Evolutionary conservation across 192 early-diverging fungal genomes (phyloP).

Genomic region (Mortierella alpina): DNA sequence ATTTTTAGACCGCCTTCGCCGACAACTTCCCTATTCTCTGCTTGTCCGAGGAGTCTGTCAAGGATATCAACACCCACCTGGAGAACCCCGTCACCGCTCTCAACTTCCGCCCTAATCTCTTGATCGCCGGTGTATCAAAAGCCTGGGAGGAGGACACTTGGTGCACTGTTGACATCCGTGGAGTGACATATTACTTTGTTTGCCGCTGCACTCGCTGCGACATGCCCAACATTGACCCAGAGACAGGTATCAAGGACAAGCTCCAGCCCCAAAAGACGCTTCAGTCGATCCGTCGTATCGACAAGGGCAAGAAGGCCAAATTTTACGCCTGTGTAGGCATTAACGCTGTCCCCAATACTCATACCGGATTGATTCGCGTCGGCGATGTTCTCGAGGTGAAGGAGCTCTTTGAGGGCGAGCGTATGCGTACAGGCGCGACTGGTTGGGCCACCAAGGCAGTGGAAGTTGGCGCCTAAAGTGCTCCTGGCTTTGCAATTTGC

Average conservation of each 20-base stretch:
- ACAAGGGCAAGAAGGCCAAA: conserved; percentile 56
- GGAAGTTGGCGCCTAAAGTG: conserved; percentile 30
- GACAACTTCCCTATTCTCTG: conserved; percentile 83
- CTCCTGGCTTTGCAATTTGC: no score
- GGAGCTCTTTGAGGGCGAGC: conserved; percentile 42
- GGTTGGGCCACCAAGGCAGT: conserved; percentile 32
- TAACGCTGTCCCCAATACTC: conserved; percentile 43
- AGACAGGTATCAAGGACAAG: conserved; percentile 61
- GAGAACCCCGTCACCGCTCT: conserved; percentile 55
- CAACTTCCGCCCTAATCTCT: conserved; percentile 86
- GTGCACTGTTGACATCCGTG: conserved; percentile 62
- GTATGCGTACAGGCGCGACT: conserved; percentile 29
- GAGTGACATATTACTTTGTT: conserved; percentile 60
- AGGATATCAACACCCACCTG: conserved; percentile 71
- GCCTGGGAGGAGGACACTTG: conserved; percentile 82
- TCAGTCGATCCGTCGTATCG: conserved; percentile 63
- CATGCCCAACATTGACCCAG: conserved; percentile 69
- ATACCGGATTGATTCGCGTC: conserved; percentile 27
- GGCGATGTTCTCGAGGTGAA: conserved; percentile 49
- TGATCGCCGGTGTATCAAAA: conserved; percentile 55
- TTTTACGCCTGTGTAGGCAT: conserved; percentile 61
- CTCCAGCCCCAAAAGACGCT: conserved; percentile 65
- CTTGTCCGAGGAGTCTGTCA: conserved; percentile 65
- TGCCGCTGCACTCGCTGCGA: conserved; percentile 70
- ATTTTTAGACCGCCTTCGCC: conserved; percentile 76